These are phyloP conservation scores for Neonectria hederae DNA, from an alignment of 2,329 filamentous ascomycete species.

Conservation along the genomic window DNA sequence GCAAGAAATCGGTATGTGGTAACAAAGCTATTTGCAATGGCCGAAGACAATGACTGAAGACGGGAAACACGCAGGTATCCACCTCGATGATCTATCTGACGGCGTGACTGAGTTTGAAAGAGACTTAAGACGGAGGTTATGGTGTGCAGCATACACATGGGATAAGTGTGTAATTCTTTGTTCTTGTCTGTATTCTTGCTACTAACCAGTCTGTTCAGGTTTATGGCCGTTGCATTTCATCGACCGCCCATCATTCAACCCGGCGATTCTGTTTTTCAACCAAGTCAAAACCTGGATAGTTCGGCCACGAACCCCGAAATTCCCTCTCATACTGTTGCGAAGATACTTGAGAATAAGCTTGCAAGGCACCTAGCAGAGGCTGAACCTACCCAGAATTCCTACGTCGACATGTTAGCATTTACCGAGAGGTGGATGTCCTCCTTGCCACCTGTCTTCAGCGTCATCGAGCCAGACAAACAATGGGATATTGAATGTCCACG, in stretches of 20 bases:
- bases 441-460: background rate
- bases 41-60: background rate
- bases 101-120: background rate
- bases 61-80: background rate
- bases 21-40: background rate
- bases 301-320: background rate
- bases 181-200: background rate
- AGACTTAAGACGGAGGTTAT: background rate
- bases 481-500: background rate
- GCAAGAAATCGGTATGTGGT: background rate
- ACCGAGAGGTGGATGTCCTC: background rate
- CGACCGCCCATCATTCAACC: background rate
- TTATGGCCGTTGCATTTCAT: background rate
- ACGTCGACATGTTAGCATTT: background rate
- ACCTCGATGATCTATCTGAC: background rate
- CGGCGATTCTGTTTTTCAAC: background rate
- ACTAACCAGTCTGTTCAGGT: background rate
- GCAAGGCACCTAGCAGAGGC: background rate
- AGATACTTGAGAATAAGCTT: background rate
- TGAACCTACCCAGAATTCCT: background rate
- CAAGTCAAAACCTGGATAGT: background rate
- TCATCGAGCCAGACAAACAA: background rate
- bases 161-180: background rate
- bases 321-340: background rate
- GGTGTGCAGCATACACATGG: background rate